Percentiles rank a stretch among this genome's conserved stretches.
These are phyloP conservation scores for Coniosporium tulheliwenetii DNA, from an alignment of 2,329 filamentous ascomycete species.

Conservation along the genomic window DNA sequence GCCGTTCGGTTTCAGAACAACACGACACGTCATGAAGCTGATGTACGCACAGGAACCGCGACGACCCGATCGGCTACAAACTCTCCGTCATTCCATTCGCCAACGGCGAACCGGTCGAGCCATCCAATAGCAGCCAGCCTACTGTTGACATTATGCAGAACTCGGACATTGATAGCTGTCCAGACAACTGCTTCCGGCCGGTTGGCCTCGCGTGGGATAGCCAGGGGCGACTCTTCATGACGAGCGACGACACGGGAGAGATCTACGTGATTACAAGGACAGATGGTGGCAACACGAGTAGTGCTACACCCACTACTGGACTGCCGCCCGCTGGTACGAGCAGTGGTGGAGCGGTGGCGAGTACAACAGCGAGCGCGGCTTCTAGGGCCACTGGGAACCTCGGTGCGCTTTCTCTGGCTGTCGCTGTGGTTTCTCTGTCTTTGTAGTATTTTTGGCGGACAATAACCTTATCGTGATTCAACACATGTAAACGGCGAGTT, in stretches of 20 bases:
- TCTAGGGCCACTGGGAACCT: neutral
- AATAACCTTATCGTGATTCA: no score
- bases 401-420: neutral
- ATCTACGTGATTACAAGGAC: constrained; percentile 36
- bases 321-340: neutral
- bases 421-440: neutral
- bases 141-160: constrained; percentile 41
- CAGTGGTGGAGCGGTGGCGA: neutral
- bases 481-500: no score
- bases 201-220: constrained; percentile 39
- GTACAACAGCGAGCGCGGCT: neutral
- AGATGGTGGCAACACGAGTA: constrained; percentile 10
- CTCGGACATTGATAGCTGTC: constrained; percentile 35
- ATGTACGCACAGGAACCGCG: constrained; percentile 23
- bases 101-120: constrained; percentile 28
- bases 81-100: constrained; percentile 30
- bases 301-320: neutral
- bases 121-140: constrained; percentile 30
- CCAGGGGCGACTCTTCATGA: constrained; percentile 43
- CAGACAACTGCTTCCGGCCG: constrained; percentile 44
- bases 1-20: neutral
- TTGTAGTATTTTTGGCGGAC: neutral
- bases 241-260: constrained; percentile 48
- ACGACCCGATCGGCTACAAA: constrained; percentile 34
- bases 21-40: neutral